A percentile compares a stretch with the other conserved stretches of the same genome.
phyloP scores from a whole-genome alignment of 1,139 yeast genomes.

The Sugiyamaella xylanicola region DNA sequence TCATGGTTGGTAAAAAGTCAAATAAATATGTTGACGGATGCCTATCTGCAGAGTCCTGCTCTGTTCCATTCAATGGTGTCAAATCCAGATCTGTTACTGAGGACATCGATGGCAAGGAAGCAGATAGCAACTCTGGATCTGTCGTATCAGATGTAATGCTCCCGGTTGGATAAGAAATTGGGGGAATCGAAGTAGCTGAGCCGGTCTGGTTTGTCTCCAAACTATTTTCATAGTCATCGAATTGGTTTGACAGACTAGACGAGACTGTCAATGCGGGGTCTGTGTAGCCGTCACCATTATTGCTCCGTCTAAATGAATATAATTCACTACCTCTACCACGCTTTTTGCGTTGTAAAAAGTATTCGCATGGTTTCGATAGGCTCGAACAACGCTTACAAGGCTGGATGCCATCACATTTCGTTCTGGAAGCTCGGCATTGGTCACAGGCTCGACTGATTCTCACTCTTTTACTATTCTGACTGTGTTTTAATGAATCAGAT shows the following conservation, averaged over 20 bases:
- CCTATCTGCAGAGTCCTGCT: neutral
- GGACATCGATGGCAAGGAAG: neutral
- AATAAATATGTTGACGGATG: slow-evolving; percentile 1
- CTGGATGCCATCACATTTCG: slow-evolving; percentile 46
- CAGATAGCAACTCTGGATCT: neutral
- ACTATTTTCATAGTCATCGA: too few relatives aligned
- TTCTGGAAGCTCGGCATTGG: slow-evolving; percentile 45
- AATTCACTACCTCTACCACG: slow-evolving; percentile 28
- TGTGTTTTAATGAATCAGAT: neutral
- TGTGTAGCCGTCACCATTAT: neutral
- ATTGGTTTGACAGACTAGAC: neutral
- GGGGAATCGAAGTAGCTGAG: neutral
- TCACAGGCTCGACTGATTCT: slow-evolving; percentile 47
- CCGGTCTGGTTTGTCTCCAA: too few relatives aligned
- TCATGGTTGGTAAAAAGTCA: slow-evolving; percentile 19
- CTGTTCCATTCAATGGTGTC: neutral
- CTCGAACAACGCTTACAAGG: slow-evolving; percentile 46
- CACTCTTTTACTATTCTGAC: slow-evolving; percentile 3
- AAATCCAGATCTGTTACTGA: slow-evolving; percentile 2
- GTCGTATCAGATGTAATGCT: neutral
- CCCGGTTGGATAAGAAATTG: neutral
- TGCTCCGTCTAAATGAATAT: slow-evolving; percentile 20
- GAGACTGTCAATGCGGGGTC: neutral
- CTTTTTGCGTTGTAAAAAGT: slow-evolving; percentile 23
- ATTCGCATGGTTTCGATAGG: slow-evolving; percentile 22